Conservation (phyloP, 169 alveolate species). For the Neospora caninum region DNA sequence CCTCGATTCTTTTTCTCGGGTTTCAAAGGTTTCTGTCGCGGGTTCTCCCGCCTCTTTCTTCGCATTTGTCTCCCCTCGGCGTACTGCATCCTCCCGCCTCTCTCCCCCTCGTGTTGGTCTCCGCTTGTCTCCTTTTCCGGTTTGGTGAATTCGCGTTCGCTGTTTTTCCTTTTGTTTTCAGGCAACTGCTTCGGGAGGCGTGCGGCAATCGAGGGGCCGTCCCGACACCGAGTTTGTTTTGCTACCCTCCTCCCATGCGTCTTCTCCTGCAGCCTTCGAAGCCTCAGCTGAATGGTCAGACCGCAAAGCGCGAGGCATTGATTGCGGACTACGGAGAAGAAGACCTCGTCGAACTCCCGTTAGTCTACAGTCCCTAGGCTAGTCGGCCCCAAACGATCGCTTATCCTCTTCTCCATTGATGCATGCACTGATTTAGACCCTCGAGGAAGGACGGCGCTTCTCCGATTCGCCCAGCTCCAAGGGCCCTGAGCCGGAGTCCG, state of each 20-base stretch:
- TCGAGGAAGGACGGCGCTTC: too few species aligned
- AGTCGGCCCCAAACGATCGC: too few species aligned
- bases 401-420: too few species aligned
- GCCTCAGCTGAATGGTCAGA: neutral
- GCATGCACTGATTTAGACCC: too few species aligned
- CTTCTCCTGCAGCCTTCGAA: neutral
- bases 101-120: neutral
- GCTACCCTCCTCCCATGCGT: slow-evolving; percentile 21
- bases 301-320: neutral
- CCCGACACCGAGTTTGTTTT: neutral
- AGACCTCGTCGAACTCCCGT: neutral
- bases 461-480: too few species aligned
- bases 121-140: neutral
- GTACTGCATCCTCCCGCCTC: neutral
- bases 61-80: neutral
- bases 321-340: neutral
- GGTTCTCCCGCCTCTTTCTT: neutral
- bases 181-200: slow-evolving; percentile 20
- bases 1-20: too few species aligned
- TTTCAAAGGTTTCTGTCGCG: neutral
- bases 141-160: neutral
- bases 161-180: neutral
- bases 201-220: slow-evolving; percentile 18
- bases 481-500: too few species aligned
- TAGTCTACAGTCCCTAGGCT: neutral